phyloP scores from a whole-genome alignment of 129 eudicot genomes.

The Saussurea involucrata region DNA sequence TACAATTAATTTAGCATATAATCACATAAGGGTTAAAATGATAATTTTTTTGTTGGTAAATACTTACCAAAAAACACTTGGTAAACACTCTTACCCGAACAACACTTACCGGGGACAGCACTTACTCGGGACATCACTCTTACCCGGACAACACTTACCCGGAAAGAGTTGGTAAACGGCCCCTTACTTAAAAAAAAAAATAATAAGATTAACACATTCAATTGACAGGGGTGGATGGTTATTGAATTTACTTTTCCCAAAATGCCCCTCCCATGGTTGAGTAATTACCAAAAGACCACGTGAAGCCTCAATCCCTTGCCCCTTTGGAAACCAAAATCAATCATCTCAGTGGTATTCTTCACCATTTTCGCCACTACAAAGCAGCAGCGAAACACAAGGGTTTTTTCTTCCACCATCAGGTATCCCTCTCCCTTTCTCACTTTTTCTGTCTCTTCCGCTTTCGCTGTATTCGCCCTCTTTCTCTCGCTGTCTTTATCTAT shows the following conservation, averaged over 20 bases:
- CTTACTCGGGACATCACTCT: too few relatives aligned
- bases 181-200: too few relatives aligned
- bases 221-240: not conserved
- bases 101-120: too few relatives aligned
- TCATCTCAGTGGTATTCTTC: constrained; percentile 16
- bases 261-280: not conserved
- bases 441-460: not conserved
- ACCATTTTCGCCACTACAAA: constrained; percentile 17
- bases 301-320: constrained; percentile 19
- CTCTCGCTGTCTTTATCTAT: not conserved
- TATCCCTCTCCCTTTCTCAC: constrained; percentile 12
- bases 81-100: too few relatives aligned
- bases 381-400: constrained; percentile 7
- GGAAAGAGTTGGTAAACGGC: too few relatives aligned
- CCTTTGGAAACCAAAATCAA: constrained; percentile 22
- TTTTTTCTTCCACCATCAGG: constrained; percentile 28
- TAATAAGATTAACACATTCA: too few relatives aligned
- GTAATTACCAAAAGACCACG: constrained; percentile 17
- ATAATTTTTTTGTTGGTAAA: too few relatives aligned
- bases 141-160: too few relatives aligned
- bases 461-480: not conserved
- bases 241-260: constrained; percentile 4
- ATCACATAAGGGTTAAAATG: too few relatives aligned
- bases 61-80: too few relatives aligned
- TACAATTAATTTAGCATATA: too few relatives aligned